Percentiles rank a stretch among this genome's conserved stretches.
These are phyloP conservation scores for Debaryomyces udenii DNA, from an alignment of 1,139 yeast species.

Conservation along the genomic window DNA sequence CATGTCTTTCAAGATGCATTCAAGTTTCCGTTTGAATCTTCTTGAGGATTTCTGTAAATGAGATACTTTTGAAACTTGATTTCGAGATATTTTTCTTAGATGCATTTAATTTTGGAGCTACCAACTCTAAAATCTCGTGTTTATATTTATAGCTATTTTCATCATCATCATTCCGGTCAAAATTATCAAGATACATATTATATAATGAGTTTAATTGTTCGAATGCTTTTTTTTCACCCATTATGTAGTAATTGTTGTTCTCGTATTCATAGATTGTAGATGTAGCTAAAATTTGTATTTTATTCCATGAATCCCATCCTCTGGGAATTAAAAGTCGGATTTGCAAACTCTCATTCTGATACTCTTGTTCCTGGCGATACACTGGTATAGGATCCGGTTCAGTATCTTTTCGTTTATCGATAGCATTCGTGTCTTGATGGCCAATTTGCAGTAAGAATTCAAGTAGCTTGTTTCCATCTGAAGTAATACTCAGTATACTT, in stretches of 20 bases:
- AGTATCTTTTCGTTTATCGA: not conserved
- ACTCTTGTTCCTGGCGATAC: constrained; percentile 5
- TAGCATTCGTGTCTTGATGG: not conserved
- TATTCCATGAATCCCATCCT: constrained; percentile 55
- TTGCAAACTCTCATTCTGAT: not conserved
- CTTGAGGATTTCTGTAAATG: not conserved
- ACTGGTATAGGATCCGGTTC: constrained; percentile 14
- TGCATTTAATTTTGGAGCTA: not conserved
- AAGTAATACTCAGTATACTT: constrained; percentile 9
- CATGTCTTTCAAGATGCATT: not conserved
- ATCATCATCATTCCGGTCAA: not conserved
- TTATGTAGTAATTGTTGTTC: not conserved
- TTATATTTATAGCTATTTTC: not conserved
- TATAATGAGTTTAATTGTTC: constrained; percentile 8
- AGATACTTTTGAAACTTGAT: not conserved
- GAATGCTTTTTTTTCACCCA: constrained; percentile 9
- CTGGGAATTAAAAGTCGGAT: constrained; percentile 43
- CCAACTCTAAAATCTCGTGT: not conserved
- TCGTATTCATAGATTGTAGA: constrained; percentile 17
- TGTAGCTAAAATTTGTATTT: constrained; percentile 48
- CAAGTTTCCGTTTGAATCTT: not conserved
- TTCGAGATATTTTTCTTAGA: not conserved
- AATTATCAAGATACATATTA: constrained; percentile 1
- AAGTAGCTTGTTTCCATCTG: constrained; percentile 10
- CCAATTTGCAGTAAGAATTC: constrained; percentile 6